Evolutionary conservation across 257 asterid genomes (phyloP).

Genomic region (Petunia axillaris): DNA sequence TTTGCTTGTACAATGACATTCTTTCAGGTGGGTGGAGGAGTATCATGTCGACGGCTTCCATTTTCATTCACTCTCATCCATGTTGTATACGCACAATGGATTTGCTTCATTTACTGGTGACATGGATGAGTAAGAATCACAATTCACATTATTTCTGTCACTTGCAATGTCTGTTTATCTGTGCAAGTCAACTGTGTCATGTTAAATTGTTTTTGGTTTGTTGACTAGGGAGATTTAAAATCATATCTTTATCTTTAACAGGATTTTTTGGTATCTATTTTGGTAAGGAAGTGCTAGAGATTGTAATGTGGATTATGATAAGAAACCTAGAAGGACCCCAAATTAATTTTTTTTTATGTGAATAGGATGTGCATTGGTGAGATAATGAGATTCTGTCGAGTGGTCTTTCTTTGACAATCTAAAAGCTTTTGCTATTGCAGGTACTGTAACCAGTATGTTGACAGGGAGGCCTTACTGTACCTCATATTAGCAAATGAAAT

Average conservation of each 20-base stretch:
- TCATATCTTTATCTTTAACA: not conserved
- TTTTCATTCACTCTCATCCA: constrained; percentile 93
- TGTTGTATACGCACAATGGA: constrained; percentile 97
- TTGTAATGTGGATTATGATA: constrained; percentile 15
- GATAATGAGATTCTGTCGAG: constrained; percentile 15
- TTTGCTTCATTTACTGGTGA: constrained; percentile 94
- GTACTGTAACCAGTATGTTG: constrained; percentile 96
- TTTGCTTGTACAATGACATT: constrained; percentile 33
- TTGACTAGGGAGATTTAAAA: not conserved
- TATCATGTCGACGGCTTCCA: constrained; percentile 93
- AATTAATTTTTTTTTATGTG: not conserved
- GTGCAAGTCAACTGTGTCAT: not conserved
- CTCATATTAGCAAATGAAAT: constrained; percentile 89
- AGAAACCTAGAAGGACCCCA: constrained; percentile 7
- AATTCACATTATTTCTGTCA: not conserved
- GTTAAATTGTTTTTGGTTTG: not conserved
- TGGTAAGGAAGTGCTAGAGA: constrained; percentile 16
- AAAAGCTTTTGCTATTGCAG: constrained; percentile 46
- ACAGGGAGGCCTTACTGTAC: constrained; percentile 85
- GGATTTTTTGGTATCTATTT: not conserved
- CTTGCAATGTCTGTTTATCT: too few species aligned
- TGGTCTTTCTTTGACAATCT: constrained; percentile 3
- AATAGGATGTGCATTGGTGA: not conserved
- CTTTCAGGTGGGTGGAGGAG: constrained; percentile 94
- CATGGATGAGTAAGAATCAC: constrained; percentile 82